Evolutionary conservation across 345 rosid genomes (phyloP).

Genomic region (Erysimum cheiranthoides): DNA sequence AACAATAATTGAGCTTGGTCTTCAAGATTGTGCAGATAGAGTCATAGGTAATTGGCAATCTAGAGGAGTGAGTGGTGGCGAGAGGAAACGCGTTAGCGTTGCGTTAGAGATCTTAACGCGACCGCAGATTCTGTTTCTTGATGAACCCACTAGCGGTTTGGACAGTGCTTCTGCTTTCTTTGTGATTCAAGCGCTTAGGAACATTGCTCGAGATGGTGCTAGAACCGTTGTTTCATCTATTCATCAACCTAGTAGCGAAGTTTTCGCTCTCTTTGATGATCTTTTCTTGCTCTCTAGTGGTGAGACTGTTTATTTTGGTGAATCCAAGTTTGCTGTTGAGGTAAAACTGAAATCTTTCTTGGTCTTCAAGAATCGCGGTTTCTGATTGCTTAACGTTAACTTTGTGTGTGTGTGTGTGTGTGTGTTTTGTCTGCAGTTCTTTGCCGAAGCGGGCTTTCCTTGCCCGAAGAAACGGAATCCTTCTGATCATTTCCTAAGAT

Average conservation of each 20-base stretch:
- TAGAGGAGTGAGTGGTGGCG: conserved; percentile 93
- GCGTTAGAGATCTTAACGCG: conserved; percentile 87
- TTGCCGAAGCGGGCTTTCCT: conserved; percentile 76
- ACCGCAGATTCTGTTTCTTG: conserved; percentile 83
- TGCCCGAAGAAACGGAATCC: conserved; percentile 73
- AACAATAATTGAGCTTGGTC: conserved; percentile 76
- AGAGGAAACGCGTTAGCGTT: conserved; percentile 81
- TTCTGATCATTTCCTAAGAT: conserved; percentile 74
- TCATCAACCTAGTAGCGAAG: conserved; percentile 93
- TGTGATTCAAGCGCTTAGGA: conserved; percentile 65
- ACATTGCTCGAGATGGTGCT: conserved; percentile 66
- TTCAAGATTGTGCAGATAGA: conserved; percentile 79
- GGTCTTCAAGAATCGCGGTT: not conserved
- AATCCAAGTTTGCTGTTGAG: conserved; percentile 66
- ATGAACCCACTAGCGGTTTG: conserved; percentile 95
- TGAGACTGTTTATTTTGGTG: conserved; percentile 77
- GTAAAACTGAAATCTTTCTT: conserved; percentile 13
- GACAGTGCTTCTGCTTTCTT: conserved; percentile 90
- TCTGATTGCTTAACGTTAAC: not conserved
- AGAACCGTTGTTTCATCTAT: conserved; percentile 80
- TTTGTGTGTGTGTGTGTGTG: not conserved
- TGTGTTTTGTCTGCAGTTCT: conserved; percentile 56
- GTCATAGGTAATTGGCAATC: conserved; percentile 80
- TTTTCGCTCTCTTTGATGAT: conserved; percentile 77
- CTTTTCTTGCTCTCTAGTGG: conserved; percentile 87